Conservation (phyloP, 495 filamentous ascomycete species). For the Neurospora sp. region DNA sequence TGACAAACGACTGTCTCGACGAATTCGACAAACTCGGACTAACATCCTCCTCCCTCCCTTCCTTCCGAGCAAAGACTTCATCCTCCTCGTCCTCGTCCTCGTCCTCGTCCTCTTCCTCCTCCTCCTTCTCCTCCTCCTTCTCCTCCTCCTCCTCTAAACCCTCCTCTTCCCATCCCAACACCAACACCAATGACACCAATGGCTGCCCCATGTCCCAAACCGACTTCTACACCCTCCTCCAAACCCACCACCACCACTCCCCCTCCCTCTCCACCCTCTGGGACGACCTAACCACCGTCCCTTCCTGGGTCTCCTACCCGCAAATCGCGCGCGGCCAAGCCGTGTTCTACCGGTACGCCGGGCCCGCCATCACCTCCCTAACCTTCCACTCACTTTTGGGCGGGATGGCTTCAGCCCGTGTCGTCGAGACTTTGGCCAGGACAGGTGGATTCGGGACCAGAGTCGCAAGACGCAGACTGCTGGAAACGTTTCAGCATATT, state of each 20-base stretch:
- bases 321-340: constrained; percentile 67
- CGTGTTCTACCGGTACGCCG: constrained; percentile 64
- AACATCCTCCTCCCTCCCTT: neutral
- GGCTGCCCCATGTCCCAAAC: constrained; percentile 9
- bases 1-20: constrained; percentile 56
- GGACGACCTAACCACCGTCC: constrained; percentile 59
- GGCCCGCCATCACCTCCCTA: constrained; percentile 48
- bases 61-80: neutral
- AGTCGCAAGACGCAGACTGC: constrained; percentile 57
- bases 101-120: neutral
- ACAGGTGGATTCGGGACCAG: constrained; percentile 70
- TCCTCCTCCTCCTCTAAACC: neutral
- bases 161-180: neutral
- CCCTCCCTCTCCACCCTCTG: constrained; percentile 50
- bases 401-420: constrained; percentile 50
- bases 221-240: constrained; percentile 55
- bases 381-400: constrained; percentile 58
- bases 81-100: no score
- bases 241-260: constrained; percentile 16
- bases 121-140: neutral
- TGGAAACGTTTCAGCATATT: constrained; percentile 70
- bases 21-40: constrained; percentile 48
- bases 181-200: neutral
- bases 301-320: constrained; percentile 73
- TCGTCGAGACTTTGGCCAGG: constrained; percentile 65